phyloP scores from a whole-genome alignment of 768 basidiomycete genomes.

The Boletus rubroflammeus region DNA sequence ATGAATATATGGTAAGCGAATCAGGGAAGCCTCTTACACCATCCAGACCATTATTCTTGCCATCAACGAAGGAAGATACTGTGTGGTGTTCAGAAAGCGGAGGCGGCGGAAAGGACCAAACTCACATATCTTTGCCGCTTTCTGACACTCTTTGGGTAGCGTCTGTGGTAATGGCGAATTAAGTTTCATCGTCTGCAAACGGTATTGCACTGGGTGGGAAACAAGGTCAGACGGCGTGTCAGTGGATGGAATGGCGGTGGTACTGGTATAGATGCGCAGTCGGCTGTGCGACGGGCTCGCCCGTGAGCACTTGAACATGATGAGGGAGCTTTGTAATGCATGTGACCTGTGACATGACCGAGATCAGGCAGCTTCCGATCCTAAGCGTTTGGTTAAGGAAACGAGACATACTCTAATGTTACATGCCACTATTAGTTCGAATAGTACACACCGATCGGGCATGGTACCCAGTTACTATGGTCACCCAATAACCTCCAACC shows the following conservation, averaged over 20 bases:
- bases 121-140: conserved; percentile 85
- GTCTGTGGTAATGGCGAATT: conserved; percentile 48
- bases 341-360: conserved; percentile 23
- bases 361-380: background rate
- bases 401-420: background rate
- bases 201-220: background rate
- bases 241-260: background rate
- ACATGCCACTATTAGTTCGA: conserved; percentile 3
- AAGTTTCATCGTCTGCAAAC: conserved; percentile 39
- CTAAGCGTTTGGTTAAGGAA: background rate
- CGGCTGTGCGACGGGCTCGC: background rate
- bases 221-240: background rate
- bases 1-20: background rate
- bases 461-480: conserved; percentile 52
- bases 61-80: conserved; percentile 86
- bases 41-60: conserved; percentile 78
- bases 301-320: background rate
- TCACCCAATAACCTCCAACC: conserved; percentile 57
- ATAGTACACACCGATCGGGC: conserved; percentile 62
- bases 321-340: conserved; percentile 14
- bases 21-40: conserved; percentile 42
- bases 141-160: conserved; percentile 79
- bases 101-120: background rate
- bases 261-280: conserved; percentile 20
- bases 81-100: conserved; percentile 1